Evolutionary conservation across 2,329 filamentous ascomycete species (phyloP).

Genomic region (Escovopsis sp.): DNA sequence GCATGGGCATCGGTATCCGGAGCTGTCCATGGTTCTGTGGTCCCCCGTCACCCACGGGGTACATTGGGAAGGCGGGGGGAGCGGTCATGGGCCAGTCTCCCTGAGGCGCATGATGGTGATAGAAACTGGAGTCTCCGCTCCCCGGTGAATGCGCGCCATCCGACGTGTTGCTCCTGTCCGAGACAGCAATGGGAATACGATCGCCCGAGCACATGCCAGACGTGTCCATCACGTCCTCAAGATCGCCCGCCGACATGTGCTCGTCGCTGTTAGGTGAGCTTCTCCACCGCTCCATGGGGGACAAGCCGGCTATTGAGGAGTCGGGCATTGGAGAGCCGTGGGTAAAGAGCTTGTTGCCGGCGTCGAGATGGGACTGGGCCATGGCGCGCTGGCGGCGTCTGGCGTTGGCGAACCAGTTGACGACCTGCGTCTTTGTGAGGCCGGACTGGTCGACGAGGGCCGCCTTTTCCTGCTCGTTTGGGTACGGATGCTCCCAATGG

Average conservation of each 20-base stretch:
- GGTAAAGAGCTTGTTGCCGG: constrained; percentile 13
- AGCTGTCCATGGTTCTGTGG: constrained; percentile 1
- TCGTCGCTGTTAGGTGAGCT: constrained; percentile 30
- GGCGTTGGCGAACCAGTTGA: constrained; percentile 36
- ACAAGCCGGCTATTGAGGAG: constrained; percentile 20
- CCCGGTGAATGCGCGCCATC: constrained; percentile 17
- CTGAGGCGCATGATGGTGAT: constrained; percentile 7
- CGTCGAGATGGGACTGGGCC: constrained; percentile 12
- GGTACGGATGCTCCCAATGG: constrained; percentile 32
- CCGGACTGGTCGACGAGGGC: constrained; percentile 26
- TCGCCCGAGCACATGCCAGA: not conserved
- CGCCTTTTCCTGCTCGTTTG: constrained; percentile 29
- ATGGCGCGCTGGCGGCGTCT: constrained; percentile 29
- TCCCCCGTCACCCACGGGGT: constrained; percentile 2
- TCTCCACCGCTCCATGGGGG: constrained; percentile 29
- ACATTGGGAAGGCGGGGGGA: constrained; percentile 13
- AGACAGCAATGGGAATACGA: constrained; percentile 1
- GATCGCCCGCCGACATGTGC: constrained; percentile 21
- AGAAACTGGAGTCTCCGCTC: constrained; percentile 16
- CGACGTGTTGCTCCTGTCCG: constrained; percentile 6
- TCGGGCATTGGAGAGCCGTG: constrained; percentile 29
- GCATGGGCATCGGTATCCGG: constrained; percentile 4
- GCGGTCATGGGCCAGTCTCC: constrained; percentile 14
- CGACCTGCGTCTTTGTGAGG: constrained; percentile 27
- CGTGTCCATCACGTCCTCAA: constrained; percentile 17